These are phyloP conservation scores for Arachis hypogaea DNA, from an alignment of 306 rosid species.

Conservation along the genomic window DNA sequence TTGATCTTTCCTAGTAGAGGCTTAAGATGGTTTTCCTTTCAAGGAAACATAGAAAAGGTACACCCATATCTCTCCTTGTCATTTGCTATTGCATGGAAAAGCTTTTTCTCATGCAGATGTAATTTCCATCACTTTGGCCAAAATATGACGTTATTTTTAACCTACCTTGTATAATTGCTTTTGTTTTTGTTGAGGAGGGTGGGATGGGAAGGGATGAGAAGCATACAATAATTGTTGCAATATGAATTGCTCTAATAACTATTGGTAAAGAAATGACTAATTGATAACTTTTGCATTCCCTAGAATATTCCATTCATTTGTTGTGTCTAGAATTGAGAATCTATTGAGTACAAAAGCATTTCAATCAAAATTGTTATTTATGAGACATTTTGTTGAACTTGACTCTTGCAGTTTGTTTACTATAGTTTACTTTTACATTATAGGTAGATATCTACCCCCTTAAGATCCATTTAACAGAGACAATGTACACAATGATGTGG, in stretches of 20 bases:
- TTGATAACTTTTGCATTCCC: background rate
- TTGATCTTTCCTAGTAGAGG: background rate
- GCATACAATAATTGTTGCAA: background rate
- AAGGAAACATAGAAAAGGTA: background rate
- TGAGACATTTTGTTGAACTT: conserved; percentile 27
- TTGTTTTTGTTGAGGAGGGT: background rate
- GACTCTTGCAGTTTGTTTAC: conserved; percentile 35
- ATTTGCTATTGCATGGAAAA: background rate
- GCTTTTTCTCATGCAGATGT: background rate
- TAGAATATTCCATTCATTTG: background rate
- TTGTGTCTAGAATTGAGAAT: background rate
- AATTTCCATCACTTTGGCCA: background rate
- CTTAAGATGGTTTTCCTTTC: background rate
- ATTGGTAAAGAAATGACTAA: background rate
- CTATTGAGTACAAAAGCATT: no score
- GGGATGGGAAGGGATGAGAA: background rate
- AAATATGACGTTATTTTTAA: background rate
- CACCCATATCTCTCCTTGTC: background rate
- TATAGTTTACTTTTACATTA: conserved; percentile 37
- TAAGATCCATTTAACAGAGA: conserved; percentile 91
- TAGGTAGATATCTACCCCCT: conserved; percentile 94
- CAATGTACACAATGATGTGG: conserved; percentile 98
- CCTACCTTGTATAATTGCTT: no score
- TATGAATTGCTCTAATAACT: conserved; percentile 12
- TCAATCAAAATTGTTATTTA: conserved; percentile 1